Percentiles rank a stretch among this genome's conserved stretches.
phyloP scores from a whole-genome alignment of 2,329 filamentous ascomycete species.

The Lasiodiplodia citricola region DNA sequence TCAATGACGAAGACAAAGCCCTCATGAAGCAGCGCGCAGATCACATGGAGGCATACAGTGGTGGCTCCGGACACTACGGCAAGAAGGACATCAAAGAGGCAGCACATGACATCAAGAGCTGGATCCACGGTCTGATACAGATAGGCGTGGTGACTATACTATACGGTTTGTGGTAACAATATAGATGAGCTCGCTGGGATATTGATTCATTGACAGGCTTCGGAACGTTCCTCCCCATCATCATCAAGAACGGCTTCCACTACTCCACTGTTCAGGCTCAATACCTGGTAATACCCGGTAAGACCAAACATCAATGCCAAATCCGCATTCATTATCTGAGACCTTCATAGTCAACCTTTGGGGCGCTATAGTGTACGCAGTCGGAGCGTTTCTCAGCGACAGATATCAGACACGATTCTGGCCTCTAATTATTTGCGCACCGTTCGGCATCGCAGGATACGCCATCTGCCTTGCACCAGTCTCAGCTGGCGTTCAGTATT shows the following conservation, averaged over 20 bases:
- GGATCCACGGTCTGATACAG: constrained; percentile 44
- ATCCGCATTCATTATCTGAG: not conserved
- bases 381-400: constrained; percentile 48
- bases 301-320: not conserved
- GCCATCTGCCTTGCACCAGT: constrained; percentile 38
- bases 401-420: constrained; percentile 46
- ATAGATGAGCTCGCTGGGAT: not conserved
- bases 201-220: constrained; percentile 35
- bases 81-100: constrained; percentile 40
- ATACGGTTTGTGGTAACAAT: constrained; percentile 34
- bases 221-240: constrained; percentile 50
- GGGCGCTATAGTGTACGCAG: constrained; percentile 47
- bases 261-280: constrained; percentile 47
- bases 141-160: constrained; percentile 48
- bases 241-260: constrained; percentile 48
- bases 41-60: constrained; percentile 39
- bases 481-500: constrained; percentile 36
- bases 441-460: constrained; percentile 40
- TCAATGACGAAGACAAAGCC: constrained; percentile 38
- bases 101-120: constrained; percentile 40
- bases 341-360: constrained; percentile 42
- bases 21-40: constrained; percentile 42
- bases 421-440: constrained; percentile 41
- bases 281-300: constrained; percentile 34
- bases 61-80: constrained; percentile 37